phyloP scores from a whole-genome alignment of 2,329 filamentous ascomycete genomes.

The Talaromyces marneffei region DNA sequence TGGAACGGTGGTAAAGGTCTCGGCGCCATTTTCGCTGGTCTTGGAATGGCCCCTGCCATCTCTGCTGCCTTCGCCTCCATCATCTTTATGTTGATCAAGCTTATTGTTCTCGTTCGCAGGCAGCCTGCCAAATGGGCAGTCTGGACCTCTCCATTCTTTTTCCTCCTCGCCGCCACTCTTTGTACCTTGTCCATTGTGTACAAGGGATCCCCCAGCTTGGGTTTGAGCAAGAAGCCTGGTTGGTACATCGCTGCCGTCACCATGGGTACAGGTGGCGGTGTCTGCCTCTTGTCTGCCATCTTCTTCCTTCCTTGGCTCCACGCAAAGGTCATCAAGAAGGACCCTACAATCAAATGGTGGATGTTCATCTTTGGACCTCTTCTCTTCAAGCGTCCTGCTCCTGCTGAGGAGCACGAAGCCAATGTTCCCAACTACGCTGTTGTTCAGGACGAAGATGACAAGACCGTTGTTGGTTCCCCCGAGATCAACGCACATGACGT shows the following conservation, averaged over 20 bases:
- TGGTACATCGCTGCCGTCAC: constrained; percentile 64
- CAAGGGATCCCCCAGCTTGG: constrained; percentile 68
- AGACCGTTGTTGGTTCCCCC: constrained; percentile 17
- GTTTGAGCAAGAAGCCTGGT: constrained; percentile 58
- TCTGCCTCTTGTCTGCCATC: constrained; percentile 55
- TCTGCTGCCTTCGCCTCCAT: constrained; percentile 58
- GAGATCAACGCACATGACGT: not conserved
- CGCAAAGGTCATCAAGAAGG: constrained; percentile 62
- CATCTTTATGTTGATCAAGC: constrained; percentile 70
- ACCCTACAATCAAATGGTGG: constrained; percentile 59
- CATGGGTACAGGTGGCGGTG: constrained; percentile 56
- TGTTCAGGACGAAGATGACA: constrained; percentile 58
- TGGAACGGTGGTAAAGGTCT: constrained; percentile 65
- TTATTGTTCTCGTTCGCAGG: constrained; percentile 63
- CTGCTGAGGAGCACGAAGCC: constrained; percentile 49
- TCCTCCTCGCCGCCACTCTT: constrained; percentile 67
- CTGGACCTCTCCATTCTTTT: constrained; percentile 68
- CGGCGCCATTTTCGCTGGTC: constrained; percentile 65
- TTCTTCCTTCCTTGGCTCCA: constrained; percentile 71
- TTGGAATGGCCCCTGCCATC: constrained; percentile 65
- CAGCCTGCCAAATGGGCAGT: constrained; percentile 68
- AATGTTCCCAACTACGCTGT: constrained; percentile 71
- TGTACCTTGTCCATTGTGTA: constrained; percentile 74
- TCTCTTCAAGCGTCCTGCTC: constrained; percentile 55
- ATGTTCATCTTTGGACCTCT: constrained; percentile 58